Evolutionary conservation across 192 early-diverging fungal genomes (phyloP), one percentile per base, ranked within the genome.

Genomic region (Coemansia reversa): DNA sequence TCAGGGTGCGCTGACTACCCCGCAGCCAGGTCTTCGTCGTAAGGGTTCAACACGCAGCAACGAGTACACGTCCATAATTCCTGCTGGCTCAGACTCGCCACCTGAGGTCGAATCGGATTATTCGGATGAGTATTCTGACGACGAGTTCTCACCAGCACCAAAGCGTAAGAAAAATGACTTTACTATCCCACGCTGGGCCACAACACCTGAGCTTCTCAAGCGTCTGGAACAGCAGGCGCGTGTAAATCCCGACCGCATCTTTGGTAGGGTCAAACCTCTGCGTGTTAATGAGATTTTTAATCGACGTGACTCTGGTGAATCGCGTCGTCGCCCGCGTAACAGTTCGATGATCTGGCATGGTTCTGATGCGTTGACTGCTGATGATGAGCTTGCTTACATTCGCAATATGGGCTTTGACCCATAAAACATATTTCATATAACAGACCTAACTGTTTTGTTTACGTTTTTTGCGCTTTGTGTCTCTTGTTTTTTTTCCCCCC

Each of bases 301-400:
- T 35, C 61, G 70, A 8, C 14, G 8, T 19, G 67, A 70, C 23
- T 30, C 39, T 5, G 66, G 39, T 7, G 69, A 71, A 14, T 35
- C 42, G 19, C 65, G 74, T 11, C 62, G 82, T 2, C 67, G 70
- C 52, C 75, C 75, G 6, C 67, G 81, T 22, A 75, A 77, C 39
- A 79, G 76, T 53, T 79, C 82, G 35, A 79, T 79, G 69, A 83
- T 79, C 55, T 83, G 82, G 82, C 60, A 67, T 28, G 74, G 70
- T n/a, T 42, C 61, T 1, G 82, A 83, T 63, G 72, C 69, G 23
- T 56, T 83, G 54, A 76, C 73, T 9, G 58, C 70, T 0, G 74
- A 74, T 4, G 82, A 83, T 4, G 76, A 79, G 62, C 60, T 76
- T 16, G 71, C 67, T 25, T 83, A 83, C 55, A 75, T 79, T 25